These are phyloP conservation scores for Berberis thunbergii DNA, from an alignment of 164 flowering plant genomes.

Conservation along the genomic window DNA sequence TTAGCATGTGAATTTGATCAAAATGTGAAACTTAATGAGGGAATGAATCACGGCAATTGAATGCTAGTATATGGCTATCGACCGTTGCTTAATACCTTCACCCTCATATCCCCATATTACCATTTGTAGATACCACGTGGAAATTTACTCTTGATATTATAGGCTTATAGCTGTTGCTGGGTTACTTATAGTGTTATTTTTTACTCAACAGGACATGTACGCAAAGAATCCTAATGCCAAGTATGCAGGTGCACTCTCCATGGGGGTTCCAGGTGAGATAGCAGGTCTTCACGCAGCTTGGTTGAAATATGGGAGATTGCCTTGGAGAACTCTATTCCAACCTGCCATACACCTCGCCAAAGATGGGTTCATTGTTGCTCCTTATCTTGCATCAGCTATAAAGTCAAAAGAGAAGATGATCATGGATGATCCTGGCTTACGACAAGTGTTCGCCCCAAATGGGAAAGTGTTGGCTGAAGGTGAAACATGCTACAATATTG, in stretches of 20 bases:
- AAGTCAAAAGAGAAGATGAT: conserved; percentile 11
- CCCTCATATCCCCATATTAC: not conserved
- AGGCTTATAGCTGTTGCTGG: no score
- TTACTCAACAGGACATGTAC: conserved; percentile 15
- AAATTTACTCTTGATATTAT: no score
- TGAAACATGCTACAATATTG: conserved; percentile 59
- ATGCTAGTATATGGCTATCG: no score
- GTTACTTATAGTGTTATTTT: no score
- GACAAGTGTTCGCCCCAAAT: conserved; percentile 57
- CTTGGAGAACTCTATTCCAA: conserved; percentile 62
- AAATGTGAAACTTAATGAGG: no score
- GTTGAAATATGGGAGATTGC: conserved; percentile 58
- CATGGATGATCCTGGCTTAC: conserved; percentile 58
- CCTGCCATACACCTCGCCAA: conserved; percentile 77
- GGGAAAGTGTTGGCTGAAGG: conserved; percentile 58
- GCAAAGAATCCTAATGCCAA: conserved; percentile 35
- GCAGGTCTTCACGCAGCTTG: conserved; percentile 89
- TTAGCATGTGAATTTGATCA: no score
- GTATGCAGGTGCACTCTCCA: conserved; percentile 51
- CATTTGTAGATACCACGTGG: no score
- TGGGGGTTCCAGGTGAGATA: conserved; percentile 90
- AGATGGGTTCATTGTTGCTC: conserved; percentile 53
- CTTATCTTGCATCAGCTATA: conserved; percentile 39
- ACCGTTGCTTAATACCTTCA: no score
- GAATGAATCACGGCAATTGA: no score